phyloP scores from a whole-genome alignment of 2,329 filamentous ascomycete species.

The Onygena corvina region DNA sequence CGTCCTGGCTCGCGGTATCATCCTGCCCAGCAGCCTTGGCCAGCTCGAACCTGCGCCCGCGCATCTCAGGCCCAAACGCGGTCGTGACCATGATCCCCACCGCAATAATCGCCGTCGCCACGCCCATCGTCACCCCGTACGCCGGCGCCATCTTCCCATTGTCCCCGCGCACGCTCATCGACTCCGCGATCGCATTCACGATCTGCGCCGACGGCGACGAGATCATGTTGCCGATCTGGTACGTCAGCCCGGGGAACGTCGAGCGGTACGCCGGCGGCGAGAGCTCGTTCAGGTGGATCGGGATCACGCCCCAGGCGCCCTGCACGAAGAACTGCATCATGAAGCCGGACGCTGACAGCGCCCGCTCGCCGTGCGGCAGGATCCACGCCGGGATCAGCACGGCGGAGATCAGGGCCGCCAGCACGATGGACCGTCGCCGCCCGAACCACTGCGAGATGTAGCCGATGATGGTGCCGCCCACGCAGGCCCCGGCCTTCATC shows the following conservation, averaged over 20 bases:
- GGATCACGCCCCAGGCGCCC: conserved; percentile 63
- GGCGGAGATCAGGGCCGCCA: conserved; percentile 52
- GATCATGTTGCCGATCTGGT: conserved; percentile 53
- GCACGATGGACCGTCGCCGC: conserved; percentile 45
- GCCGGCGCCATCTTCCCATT: conserved; percentile 51
- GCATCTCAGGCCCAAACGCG: conserved; percentile 61
- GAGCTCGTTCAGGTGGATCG: conserved; percentile 56
- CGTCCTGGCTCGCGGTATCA: conserved; percentile 1
- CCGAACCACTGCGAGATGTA: conserved; percentile 66
- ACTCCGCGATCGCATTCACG: conserved; percentile 61
- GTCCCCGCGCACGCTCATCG: conserved; percentile 42
- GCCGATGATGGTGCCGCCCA: conserved; percentile 60
- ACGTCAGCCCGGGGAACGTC: conserved; percentile 51
- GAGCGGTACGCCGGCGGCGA: conserved; percentile 50
- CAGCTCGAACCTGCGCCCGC: conserved; percentile 57
- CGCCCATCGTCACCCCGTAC: conserved; percentile 63
- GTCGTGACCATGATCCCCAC: conserved; percentile 56
- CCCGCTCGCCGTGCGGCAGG: conserved; percentile 37
- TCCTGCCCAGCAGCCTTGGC: conserved; percentile 39
- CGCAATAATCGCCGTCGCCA: conserved; percentile 66
- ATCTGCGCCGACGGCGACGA: conserved; percentile 58
- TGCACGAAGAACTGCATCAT: conserved; percentile 74
- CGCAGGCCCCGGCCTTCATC: conserved; percentile 66
- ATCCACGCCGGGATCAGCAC: conserved; percentile 65
- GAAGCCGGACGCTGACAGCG: conserved; percentile 64